phyloP scores from a whole-genome alignment of 306 rosid species.

The Acacia crassicarpa region DNA sequence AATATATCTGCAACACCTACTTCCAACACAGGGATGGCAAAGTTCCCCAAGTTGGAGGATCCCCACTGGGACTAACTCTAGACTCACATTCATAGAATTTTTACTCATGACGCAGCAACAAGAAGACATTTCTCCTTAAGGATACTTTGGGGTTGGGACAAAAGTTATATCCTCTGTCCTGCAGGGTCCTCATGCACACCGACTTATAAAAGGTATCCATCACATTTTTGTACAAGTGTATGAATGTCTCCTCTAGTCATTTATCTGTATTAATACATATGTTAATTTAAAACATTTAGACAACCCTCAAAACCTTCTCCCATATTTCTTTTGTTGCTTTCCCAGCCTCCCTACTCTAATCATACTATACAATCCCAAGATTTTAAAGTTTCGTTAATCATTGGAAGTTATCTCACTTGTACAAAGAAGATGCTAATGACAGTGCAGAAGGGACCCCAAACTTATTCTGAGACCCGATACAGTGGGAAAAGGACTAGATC shows the following conservation, averaged over 20 bases:
- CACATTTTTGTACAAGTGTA: not conserved
- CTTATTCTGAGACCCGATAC: not conserved
- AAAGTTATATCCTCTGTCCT: not conserved
- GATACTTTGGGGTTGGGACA: not conserved
- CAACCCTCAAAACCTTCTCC: not conserved
- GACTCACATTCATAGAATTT: not conserved
- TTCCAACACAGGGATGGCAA: not conserved
- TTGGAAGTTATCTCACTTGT: not conserved
- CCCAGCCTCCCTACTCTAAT: not conserved
- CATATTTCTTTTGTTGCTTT: not conserved
- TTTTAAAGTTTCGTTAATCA: not conserved
- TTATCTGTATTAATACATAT: not conserved
- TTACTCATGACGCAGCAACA: not conserved
- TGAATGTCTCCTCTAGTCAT: not conserved
- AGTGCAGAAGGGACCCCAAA: not conserved
- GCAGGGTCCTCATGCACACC: not conserved
- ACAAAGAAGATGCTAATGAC: not conserved
- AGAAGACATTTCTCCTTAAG: not conserved
- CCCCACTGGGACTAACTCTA: not conserved
- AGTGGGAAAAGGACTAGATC: constrained; percentile 15
- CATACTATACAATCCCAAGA: constrained; percentile 11
- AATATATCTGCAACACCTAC: not conserved
- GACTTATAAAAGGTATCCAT: not conserved
- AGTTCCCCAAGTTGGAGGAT: not conserved
- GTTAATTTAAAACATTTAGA: no score